Base-by-base conservation (phyloP, 2,329 filamentous ascomycete species). In the Pseudocercospora pini-densiflorae region DNA sequence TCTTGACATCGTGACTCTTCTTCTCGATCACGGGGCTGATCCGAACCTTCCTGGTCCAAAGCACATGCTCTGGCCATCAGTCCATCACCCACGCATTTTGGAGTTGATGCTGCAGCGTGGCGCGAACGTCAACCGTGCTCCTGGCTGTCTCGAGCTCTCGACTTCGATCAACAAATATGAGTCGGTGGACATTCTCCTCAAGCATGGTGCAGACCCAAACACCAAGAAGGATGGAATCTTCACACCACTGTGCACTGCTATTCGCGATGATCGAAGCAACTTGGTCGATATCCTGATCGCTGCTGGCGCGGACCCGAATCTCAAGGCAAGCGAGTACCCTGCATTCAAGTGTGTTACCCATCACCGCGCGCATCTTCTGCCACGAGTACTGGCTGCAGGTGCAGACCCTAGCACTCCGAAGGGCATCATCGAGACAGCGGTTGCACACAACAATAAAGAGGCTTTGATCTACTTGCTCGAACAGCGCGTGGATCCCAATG, bases 341-440 rank as follows among this genome's bases (percentile, higher is more conserved):
- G 81, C 85, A 4, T 90, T 88, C 82, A 90, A 91, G 75, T 90
- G 88, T 67, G 84, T 91, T 24, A 90, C 88, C 0, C 89, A 91
- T 74, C 84, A 88, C 74, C 84, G 88, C 24, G 79, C 86, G 0
- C 86, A 90, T 19, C 86, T 87, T 73, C 81, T 91, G 0, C 86
- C 87, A 0, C 79, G 83, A 5, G 81, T 91, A 0, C 79, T 89
- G 0, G 83, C 84, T 6, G 88, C 88, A 0, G 89, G 89, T 0
- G 87, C 81, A 10, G 84, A 90, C 68, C 80, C 89, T 0, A 77
- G 83, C 70, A 83, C 79, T 2, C 89, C 89, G 5, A 88, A 87
- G 73, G 89, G 89, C 10, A 90, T 91, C 67, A 77, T 89, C 40
- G 89, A 91, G 77, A 88, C 82, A 36, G 89, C 89, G 0, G 87